Evolutionary conservation across 2,329 filamentous ascomycete species (phyloP).

Genomic region (Cadophora sp.): DNA sequence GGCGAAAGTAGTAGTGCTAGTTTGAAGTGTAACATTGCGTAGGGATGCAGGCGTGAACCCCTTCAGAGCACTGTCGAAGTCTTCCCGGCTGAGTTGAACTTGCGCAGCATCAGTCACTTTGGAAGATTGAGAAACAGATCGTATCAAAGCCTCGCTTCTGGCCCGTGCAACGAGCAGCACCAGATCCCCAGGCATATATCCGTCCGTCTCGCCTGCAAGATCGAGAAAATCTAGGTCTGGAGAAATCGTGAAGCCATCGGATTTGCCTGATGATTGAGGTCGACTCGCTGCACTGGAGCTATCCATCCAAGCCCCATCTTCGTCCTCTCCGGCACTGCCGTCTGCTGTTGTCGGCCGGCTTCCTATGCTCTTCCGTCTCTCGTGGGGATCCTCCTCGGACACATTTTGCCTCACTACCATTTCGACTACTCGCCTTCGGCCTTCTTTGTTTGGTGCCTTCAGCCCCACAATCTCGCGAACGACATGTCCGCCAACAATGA

Average conservation of each 20-base stretch:
- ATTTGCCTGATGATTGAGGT: slow-evolving; percentile 48
- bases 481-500: slow-evolving; percentile 89
- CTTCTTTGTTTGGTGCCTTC: slow-evolving; percentile 92
- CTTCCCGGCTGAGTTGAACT: slow-evolving; percentile 71
- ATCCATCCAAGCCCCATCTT: slow-evolving; percentile 76
- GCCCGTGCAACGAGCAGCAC: slow-evolving; percentile 85
- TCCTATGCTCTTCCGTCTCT: slow-evolving; percentile 50
- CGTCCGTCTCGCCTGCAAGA: slow-evolving; percentile 91
- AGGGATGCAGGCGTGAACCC: slow-evolving; percentile 96
- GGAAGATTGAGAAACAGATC: slow-evolving; percentile 65
- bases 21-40: slow-evolving; percentile 91
- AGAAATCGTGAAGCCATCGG: slow-evolving; percentile 75
- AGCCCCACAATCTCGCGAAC: slow-evolving; percentile 89
- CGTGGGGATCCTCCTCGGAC: slow-evolving; percentile 48
- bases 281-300: slow-evolving; percentile 65
- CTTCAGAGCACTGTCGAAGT: slow-evolving; percentile 85
- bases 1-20: slow-evolving; percentile 89
- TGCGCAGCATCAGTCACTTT: slow-evolving; percentile 54
- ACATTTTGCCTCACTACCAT: slow-evolving; percentile 70
- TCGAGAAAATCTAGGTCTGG: slow-evolving; percentile 87
- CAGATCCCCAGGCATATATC: slow-evolving; percentile 97
- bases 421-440: slow-evolving; percentile 82
- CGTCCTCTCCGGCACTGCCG: slow-evolving; percentile 59
- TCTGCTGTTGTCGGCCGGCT: slow-evolving; percentile 62
- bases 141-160: slow-evolving; percentile 90